A percentile compares a stretch with the other conserved stretches of the same genome.
phyloP scores from a whole-genome alignment of 352 stramenopile genomes.

The Phytophthora lateralis region DNA sequence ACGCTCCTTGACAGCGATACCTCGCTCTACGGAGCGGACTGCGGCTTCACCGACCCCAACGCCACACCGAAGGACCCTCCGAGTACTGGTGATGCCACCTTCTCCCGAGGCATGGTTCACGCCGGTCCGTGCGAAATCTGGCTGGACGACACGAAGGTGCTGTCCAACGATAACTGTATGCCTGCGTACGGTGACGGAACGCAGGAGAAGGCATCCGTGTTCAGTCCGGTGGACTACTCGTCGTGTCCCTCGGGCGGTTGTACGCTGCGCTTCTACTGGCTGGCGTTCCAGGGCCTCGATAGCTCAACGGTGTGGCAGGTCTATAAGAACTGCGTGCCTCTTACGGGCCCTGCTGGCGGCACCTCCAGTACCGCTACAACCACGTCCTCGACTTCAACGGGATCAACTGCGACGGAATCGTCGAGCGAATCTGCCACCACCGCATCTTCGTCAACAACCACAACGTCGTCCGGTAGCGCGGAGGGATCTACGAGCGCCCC shows the following conservation, averaged over 20 bases:
- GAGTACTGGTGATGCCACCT: conserved; percentile 11
- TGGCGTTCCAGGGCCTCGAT: conserved; percentile 26
- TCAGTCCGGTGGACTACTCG: conserved; percentile 10
- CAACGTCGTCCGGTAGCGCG: not conserved
- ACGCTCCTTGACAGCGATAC: conserved; percentile 23
- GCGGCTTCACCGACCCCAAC: conserved; percentile 17
- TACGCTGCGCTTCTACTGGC: conserved; percentile 35
- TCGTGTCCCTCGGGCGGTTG: conserved; percentile 10
- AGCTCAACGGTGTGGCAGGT: conserved; percentile 21
- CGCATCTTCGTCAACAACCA: not conserved
- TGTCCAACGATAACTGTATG: conserved; percentile 29
- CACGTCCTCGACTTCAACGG: too few species aligned
- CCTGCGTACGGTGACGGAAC: conserved; percentile 16
- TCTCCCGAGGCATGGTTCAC: conserved; percentile 11
- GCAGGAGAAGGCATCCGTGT: conserved; percentile 21
- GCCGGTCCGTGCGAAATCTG: too few species aligned
- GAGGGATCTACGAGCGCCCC: not conserved
- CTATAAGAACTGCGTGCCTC: not conserved
- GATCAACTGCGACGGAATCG: too few species aligned
- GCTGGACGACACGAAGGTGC: conserved; percentile 5
- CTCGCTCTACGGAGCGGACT: conserved; percentile 14
- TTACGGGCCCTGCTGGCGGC: not conserved
- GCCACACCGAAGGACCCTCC: conserved; percentile 8
- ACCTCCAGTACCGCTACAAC: not conserved
- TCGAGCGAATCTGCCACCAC: not conserved